Evolutionary conservation across 345 rosid species (phyloP), one percentile per base, ranked within the genome.

Genomic region (Pistacia integerrima): DNA sequence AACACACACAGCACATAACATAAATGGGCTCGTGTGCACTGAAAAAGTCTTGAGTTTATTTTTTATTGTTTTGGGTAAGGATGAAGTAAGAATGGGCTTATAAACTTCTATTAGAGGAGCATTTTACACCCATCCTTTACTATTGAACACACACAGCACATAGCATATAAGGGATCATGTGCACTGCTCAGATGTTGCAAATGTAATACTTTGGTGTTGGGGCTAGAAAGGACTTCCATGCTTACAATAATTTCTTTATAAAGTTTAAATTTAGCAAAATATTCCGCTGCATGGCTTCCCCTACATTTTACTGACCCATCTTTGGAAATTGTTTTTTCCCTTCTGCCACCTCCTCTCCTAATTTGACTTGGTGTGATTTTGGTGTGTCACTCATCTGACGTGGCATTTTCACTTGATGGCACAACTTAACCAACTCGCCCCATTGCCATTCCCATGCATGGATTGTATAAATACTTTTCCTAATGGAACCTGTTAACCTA

Each of bases 401-500:
- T 8, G 35, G 64, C 36, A 35, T 35, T 38, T 71, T 41, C 1
- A 12, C 38, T 25, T 6, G 48, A 72, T 60, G 67, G 51, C 22
- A 46, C 10, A 14, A 60, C 41, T 46, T 56, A 41, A 25, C 38
- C 16, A 38, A 72, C 33, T n/a, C 6, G 13, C 54, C 67, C 46
- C 52, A 5, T 59, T 46, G 57, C 30, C 18, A 25, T 46, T 54
- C 46, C 16, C 2, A 3, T 60, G 36, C 64, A 59, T 61, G 25
- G 57, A 60, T 46, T 61, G 36, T 17, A 35, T 64, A 66, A 56
- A 10, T 30, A 33, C 16, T 52, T 61, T 46, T 44, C 54, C 66
- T n/a, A 59, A 64, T 64, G 12, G 1, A 63, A 58, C 58, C 17
- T 57, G 4, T 49, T 77, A 62, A 70, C 67, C 67, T 36, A 64